These are phyloP conservation scores for Fusarium redolens DNA, from an alignment of 2,329 filamentous ascomycete genomes.

Conservation along the genomic window DNA sequence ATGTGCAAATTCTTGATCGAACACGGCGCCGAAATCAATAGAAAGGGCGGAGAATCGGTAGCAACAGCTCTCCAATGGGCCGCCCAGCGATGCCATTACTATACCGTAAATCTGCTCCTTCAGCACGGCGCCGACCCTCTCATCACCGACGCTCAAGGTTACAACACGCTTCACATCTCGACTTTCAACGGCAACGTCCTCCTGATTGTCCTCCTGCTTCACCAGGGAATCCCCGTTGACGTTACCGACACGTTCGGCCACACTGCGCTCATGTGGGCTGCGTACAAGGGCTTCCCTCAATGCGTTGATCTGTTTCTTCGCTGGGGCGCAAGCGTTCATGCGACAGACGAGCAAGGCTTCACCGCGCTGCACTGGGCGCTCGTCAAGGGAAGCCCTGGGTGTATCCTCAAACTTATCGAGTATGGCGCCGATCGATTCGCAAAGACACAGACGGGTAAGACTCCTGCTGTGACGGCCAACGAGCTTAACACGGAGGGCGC, in stretches of 20 bases:
- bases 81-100: conserved; percentile 95
- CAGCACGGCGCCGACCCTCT: conserved; percentile 93
- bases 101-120: conserved; percentile 92
- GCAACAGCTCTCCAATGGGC: conserved; percentile 97
- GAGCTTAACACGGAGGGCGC: conserved; percentile 89
- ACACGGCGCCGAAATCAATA: conserved; percentile 88
- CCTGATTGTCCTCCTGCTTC: conserved; percentile 86
- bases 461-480: conserved; percentile 83
- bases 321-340: conserved; percentile 95
- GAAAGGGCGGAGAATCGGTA: conserved; percentile 93
- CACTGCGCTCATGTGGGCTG: conserved; percentile 97
- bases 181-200: conserved; percentile 97
- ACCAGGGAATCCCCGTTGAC: conserved; percentile 96
- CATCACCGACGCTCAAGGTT: conserved; percentile 92
- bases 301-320: conserved; percentile 92
- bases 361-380: conserved; percentile 96
- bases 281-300: conserved; percentile 94
- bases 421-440: conserved; percentile 95
- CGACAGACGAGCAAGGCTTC: conserved; percentile 90
- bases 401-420: conserved; percentile 93
- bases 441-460: conserved; percentile 90
- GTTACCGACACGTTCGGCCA: conserved; percentile 90
- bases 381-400: conserved; percentile 89
- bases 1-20: conserved; percentile 96
- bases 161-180: conserved; percentile 96